A percentile compares a stretch with the other conserved stretches of the same genome.
phyloP scores from a whole-genome alignment of 83 land plant species.

The Thuja plicata region DNA sequence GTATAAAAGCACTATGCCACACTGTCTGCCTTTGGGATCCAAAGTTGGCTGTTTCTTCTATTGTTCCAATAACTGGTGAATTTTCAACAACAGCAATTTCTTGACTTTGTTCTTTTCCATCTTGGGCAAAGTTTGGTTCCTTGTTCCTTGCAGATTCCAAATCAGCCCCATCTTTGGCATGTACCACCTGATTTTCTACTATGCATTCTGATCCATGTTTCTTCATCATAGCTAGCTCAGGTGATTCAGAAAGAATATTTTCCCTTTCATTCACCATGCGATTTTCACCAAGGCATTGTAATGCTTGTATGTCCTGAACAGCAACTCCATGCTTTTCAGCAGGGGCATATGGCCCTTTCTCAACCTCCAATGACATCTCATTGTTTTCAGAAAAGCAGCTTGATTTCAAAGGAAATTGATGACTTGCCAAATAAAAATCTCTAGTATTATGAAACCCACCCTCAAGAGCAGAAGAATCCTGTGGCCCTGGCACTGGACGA shows the following conservation, averaged over 20 bases:
- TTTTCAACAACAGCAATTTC: not conserved
- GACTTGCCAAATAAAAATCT: not conserved
- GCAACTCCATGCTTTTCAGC: not conserved
- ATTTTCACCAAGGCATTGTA: slow-evolving; percentile 1
- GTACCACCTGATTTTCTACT: not conserved
- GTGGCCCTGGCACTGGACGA: not conserved
- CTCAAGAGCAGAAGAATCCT: not conserved
- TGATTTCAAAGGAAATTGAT: not conserved
- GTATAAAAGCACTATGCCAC: not conserved
- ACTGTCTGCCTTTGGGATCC: not conserved
- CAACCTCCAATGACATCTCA: not conserved
- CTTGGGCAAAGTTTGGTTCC: not conserved
- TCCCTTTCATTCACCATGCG: not conserved
- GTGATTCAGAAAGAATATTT: not conserved
- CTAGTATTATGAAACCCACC: not conserved
- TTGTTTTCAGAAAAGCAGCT: not conserved
- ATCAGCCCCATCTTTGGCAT: not conserved
- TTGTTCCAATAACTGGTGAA: not conserved
- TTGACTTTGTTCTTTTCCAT: not conserved
- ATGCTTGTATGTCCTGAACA: not conserved
- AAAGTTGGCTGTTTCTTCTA: not conserved
- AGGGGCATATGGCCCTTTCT: not conserved
- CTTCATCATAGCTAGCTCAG: not conserved
- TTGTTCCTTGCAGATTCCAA: not conserved
- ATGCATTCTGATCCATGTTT: slow-evolving; percentile 1